These are phyloP conservation scores for Logfia minima DNA, from an alignment of 129 eudicot genomes.

Conservation along the genomic window DNA sequence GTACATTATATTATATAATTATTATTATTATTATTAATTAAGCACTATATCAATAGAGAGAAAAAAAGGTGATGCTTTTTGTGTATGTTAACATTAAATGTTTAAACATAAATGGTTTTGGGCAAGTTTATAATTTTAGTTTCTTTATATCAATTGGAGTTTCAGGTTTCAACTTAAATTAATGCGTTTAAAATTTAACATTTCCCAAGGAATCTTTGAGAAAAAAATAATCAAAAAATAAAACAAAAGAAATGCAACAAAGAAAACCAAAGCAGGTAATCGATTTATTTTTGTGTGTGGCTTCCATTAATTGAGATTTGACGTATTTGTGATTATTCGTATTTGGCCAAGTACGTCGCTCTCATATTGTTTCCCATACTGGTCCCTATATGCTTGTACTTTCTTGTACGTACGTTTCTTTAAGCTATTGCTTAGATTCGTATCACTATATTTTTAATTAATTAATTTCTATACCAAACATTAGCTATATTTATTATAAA, in stretches of 20 bases:
- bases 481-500: too few relatives aligned
- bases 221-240: conserved; percentile 4
- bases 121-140: too few relatives aligned
- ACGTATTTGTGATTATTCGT: not conserved
- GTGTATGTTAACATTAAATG: too few relatives aligned
- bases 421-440: not conserved
- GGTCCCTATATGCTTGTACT: conserved; percentile 21
- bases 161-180: not conserved
- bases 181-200: too few relatives aligned
- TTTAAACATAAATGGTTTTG: too few relatives aligned
- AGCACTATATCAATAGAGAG: too few relatives aligned
- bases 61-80: too few relatives aligned
- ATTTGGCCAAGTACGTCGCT: conserved; percentile 2
- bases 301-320: not conserved
- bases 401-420: conserved; percentile 8
- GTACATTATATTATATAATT: too few relatives aligned
- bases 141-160: not conserved
- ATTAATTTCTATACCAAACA: too few relatives aligned
- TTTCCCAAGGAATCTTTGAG: not conserved
- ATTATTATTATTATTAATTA: too few relatives aligned
- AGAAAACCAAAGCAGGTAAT: too few relatives aligned
- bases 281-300: not conserved
- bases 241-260: conserved; percentile 17
- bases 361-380: not conserved
- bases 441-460: too few relatives aligned